A percentile compares a stretch with the other conserved stretches of the same genome.
Conservation (phyloP, 768 basidiomycete species). For the Lentinula boryana region DNA sequence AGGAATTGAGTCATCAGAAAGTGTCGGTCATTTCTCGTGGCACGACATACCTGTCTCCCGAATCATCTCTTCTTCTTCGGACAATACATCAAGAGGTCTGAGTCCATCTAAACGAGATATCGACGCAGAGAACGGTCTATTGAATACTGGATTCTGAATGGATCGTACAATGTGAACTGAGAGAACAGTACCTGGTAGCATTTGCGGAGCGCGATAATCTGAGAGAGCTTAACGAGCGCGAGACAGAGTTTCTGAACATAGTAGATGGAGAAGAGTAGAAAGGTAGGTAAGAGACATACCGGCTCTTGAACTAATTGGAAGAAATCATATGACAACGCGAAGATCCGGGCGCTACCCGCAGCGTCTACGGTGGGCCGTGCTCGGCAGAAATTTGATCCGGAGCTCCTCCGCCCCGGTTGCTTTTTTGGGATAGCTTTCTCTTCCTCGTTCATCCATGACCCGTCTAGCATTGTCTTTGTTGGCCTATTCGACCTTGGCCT, state of each 20-base stretch:
- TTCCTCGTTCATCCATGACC: not conserved
- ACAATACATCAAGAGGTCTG: slow-evolving; percentile 74
- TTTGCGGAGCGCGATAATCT: not conserved
- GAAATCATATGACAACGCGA: not conserved
- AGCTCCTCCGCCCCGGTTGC: not conserved
- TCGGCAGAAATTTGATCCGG: not conserved
- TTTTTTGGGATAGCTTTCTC: not conserved
- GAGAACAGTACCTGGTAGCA: not conserved
- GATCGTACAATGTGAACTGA: not conserved
- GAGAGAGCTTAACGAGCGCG: not conserved
- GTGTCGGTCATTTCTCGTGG: not conserved
- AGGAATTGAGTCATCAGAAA: slow-evolving; percentile 2
- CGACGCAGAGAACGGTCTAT: not conserved
- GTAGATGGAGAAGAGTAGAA: not conserved
- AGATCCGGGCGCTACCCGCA: not conserved
- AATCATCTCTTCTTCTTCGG: slow-evolving; percentile 93
- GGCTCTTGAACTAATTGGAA: not conserved
- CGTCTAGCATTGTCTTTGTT: slow-evolving; percentile 19
- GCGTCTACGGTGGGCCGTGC: too few relatives aligned
- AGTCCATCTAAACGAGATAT: slow-evolving; percentile 15
- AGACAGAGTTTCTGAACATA: slow-evolving; percentile 4
- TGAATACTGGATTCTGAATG: not conserved
- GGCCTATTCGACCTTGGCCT: slow-evolving; percentile 37
- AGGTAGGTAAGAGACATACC: not conserved
- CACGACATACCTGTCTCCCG: slow-evolving; percentile 72